These are phyloP conservation scores for Suillus subaureus DNA, from an alignment of 768 basidiomycete species.

Conservation along the genomic window DNA sequence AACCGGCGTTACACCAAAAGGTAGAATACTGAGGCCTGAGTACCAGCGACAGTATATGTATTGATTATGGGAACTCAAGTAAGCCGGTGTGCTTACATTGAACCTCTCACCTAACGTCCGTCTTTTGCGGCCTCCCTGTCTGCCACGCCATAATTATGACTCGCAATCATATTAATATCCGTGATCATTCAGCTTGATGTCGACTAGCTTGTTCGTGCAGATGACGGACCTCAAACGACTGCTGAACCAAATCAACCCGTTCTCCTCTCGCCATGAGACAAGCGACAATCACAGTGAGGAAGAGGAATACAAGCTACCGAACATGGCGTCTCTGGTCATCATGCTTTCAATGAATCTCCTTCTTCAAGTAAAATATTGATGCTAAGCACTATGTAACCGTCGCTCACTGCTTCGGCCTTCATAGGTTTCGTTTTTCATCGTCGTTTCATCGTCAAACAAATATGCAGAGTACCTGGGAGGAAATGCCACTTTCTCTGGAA, in stretches of 20 bases:
- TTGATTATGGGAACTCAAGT: too few species aligned
- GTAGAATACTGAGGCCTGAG: too few species aligned
- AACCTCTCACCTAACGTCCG: too few species aligned
- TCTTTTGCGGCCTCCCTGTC: too few species aligned
- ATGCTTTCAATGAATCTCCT: constrained; percentile 46
- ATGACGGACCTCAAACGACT: neutral
- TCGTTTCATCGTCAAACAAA: constrained; percentile 65
- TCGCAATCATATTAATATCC: too few species aligned
- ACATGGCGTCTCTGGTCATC: constrained; percentile 46
- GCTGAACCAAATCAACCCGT: neutral
- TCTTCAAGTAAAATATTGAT: constrained; percentile 41
- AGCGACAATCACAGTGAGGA: neutral
- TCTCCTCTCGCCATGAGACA: constrained; percentile 1
- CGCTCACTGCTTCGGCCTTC: neutral
- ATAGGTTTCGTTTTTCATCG: constrained; percentile 69
- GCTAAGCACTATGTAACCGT: neutral
- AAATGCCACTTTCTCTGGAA: constrained; percentile 68
- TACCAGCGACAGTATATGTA: too few species aligned
- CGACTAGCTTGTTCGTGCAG: neutral
- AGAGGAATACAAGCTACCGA: constrained; percentile 51
- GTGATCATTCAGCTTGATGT: neutral
- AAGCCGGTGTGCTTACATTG: too few species aligned
- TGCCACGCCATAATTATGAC: too few species aligned
- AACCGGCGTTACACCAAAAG: too few species aligned
- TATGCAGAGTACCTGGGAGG: constrained; percentile 69